Evolutionary conservation across 2,329 filamentous ascomycete species (phyloP).

Genomic region (Xylaria sp.): DNA sequence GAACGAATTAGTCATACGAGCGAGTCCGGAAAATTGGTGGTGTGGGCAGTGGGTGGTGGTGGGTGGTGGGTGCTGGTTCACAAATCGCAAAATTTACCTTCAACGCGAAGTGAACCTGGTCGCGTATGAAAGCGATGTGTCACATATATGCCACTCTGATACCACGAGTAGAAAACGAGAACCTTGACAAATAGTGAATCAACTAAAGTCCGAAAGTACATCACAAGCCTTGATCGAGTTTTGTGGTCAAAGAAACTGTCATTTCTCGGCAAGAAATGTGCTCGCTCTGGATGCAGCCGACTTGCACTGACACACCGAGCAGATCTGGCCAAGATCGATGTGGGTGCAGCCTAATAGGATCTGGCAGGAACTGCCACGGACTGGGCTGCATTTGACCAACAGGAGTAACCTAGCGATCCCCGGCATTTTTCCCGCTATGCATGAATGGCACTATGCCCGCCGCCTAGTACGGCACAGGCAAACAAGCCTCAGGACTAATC

Average conservation of each 20-base stretch:
- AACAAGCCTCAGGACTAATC: conserved; percentile 5
- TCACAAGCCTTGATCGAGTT: conserved; percentile 13
- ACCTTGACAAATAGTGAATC: conserved; percentile 28
- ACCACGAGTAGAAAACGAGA: conserved; percentile 10
- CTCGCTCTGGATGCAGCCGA: neutral
- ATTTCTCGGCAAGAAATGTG: neutral
- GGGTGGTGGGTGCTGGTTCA: conserved; percentile 6
- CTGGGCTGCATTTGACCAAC: conserved; percentile 25
- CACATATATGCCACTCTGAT: conserved; percentile 19
- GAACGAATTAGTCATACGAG: conserved; percentile 26
- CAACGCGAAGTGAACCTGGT: conserved; percentile 18
- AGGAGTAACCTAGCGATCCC: conserved; percentile 22
- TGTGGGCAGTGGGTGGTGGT: too few species aligned
- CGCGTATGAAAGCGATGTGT: conserved; percentile 20
- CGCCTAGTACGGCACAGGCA: conserved; percentile 11
- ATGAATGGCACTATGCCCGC: conserved; percentile 9
- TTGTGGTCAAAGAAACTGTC: conserved; percentile 13
- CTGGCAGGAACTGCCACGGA: conserved; percentile 19
- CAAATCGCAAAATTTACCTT: neutral
- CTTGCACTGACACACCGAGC: too few species aligned
- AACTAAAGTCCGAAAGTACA: neutral
- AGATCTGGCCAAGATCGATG: too few species aligned
- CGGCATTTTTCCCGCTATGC: conserved; percentile 19
- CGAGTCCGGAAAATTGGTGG: conserved; percentile 7
- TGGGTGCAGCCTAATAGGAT: conserved; percentile 12